A percentile compares a stretch with the other conserved stretches of the same genome.
Conservation (phyloP, 2,329 filamentous ascomycete genomes). For the Curvularia eragrostidis region DNA sequence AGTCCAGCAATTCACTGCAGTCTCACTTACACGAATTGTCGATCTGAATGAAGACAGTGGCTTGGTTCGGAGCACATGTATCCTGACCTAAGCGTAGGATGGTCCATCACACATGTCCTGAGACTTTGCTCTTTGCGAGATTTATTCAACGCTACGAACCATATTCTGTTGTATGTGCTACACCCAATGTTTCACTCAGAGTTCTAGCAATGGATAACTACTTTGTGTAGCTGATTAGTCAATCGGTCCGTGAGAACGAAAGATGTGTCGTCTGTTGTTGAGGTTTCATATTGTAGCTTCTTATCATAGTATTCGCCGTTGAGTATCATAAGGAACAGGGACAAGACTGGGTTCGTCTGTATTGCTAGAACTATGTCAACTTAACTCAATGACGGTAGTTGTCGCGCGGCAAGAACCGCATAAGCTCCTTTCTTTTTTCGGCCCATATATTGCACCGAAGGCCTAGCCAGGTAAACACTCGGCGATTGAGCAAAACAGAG, state of each 20-base stretch:
- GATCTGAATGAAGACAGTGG: no score
- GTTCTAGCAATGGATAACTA: no score
- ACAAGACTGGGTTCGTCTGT: background rate
- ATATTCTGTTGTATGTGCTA: no score
- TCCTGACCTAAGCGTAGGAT: no score
- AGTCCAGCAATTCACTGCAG: no score
- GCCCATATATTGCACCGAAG: background rate
- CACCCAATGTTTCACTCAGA: no score
- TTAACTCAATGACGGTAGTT: background rate
- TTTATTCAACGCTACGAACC: no score
- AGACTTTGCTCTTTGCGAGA: no score
- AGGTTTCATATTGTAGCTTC: background rate
- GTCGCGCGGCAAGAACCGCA: background rate
- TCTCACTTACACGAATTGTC: no score
- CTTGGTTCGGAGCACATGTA: no score
- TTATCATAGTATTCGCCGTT: background rate
- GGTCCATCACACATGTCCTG: no score
- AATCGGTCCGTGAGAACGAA: background rate
- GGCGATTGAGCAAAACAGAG: background rate
- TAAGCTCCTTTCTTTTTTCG: background rate
- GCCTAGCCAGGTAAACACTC: background rate
- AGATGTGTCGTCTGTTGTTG: background rate
- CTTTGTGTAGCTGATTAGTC: no score
- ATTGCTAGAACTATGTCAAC: background rate
- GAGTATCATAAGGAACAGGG: background rate